Evolutionary conservation across 257 asterid genomes (phyloP).

Genomic region (Thymus quinquecostatus): DNA sequence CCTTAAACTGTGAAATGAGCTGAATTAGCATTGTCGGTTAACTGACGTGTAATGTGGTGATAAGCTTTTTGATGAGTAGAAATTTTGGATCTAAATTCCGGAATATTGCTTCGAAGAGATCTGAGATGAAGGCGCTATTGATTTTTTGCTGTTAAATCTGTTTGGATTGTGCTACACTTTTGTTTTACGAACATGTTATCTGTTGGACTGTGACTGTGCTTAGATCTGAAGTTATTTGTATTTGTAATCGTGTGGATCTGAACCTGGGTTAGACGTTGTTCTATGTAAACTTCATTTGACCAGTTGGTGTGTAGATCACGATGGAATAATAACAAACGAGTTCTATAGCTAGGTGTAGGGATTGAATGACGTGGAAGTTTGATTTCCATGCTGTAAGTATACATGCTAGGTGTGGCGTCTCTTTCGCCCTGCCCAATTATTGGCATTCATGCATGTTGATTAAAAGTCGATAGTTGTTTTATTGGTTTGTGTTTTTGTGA

Average conservation of each 20-base stretch:
- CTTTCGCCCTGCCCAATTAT: too few species aligned
- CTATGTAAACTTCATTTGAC: not conserved
- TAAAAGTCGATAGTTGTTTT: not conserved
- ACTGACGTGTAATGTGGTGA: not conserved
- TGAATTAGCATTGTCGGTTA: too few species aligned
- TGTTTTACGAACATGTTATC: constrained; percentile 32
- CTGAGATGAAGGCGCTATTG: constrained; percentile 39
- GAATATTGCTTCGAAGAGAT: constrained; percentile 33
- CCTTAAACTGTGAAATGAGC: constrained; percentile 15
- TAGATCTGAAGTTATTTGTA: constrained; percentile 37
- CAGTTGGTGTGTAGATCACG: not conserved
- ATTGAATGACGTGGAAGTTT: too few species aligned
- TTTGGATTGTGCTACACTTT: constrained; percentile 39
- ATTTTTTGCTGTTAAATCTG: constrained; percentile 35
- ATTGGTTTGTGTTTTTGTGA: constrained; percentile 10
- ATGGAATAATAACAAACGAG: too few species aligned
- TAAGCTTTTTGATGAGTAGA: not conserved
- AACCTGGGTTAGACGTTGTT: constrained; percentile 16
- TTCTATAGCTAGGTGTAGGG: too few species aligned
- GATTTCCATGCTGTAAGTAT: too few species aligned
- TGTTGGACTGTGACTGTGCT: constrained; percentile 19
- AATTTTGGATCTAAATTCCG: constrained; percentile 44
- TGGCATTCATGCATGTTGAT: not conserved
- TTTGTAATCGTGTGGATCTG: constrained; percentile 38
- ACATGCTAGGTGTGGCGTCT: too few species aligned